Conservation (phyloP, 164 flowering plant genomes). For the Nelumbo lutea region DNA sequence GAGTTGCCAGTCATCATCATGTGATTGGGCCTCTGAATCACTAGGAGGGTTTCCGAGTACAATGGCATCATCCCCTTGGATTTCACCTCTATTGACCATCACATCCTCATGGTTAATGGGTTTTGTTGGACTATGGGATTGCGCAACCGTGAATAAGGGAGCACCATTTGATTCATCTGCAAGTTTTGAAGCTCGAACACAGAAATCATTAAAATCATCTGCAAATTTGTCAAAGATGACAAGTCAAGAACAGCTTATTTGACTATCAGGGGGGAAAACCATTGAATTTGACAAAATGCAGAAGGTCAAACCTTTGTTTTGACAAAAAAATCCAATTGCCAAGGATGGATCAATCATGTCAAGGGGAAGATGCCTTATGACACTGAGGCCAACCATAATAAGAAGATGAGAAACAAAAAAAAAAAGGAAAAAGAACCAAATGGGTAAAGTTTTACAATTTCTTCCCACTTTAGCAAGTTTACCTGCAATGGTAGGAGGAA, state of each 20-base stretch:
- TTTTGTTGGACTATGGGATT: slow-evolving; percentile 25
- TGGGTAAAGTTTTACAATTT: neutral
- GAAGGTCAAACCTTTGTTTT: slow-evolving; percentile 54
- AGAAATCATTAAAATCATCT: slow-evolving; percentile 92
- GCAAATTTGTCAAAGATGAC: slow-evolving; percentile 8
- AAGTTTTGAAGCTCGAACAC: slow-evolving; percentile 65
- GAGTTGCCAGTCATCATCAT: slow-evolving; percentile 88
- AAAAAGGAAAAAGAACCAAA: neutral
- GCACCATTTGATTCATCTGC: slow-evolving; percentile 78
- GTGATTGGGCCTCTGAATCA: slow-evolving; percentile 21
- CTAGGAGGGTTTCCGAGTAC: slow-evolving; percentile 15
- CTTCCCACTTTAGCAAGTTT: slow-evolving; percentile 15
- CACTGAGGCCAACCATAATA: slow-evolving; percentile 28
- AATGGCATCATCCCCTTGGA: slow-evolving; percentile 22
- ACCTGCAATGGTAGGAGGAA: slow-evolving; percentile 90
- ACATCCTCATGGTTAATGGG: slow-evolving; percentile 21
- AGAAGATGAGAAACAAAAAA: neutral
- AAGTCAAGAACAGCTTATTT: neutral
- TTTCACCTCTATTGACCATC: slow-evolving; percentile 1
- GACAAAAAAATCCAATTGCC: slow-evolving; percentile 93
- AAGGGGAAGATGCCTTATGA: slow-evolving; percentile 51
- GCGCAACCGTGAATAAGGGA: slow-evolving; percentile 68
- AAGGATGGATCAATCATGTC: slow-evolving; percentile 83
- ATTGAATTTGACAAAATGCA: neutral
- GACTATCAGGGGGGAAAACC: neutral